Evolutionary conservation across 208 protist species (phyloP).

Genomic region (Crithidia bombi): DNA sequence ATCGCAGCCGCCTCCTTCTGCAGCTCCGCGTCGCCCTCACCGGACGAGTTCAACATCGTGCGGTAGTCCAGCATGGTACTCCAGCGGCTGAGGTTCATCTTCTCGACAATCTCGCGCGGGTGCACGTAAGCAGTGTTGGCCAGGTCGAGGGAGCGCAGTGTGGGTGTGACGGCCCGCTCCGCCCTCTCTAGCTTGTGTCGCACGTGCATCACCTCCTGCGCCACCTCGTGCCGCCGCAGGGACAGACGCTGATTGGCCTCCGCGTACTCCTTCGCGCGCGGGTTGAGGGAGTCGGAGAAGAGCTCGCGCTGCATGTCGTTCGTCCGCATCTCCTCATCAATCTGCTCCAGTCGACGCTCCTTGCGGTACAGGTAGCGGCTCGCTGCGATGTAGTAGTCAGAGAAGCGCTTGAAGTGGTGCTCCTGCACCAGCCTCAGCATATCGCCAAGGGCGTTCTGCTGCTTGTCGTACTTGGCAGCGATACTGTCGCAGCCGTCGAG

Average conservation of each 20-base stretch:
- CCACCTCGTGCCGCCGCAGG: constrained; percentile 57
- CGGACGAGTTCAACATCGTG: constrained; percentile 21
- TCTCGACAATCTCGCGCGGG: constrained; percentile 76
- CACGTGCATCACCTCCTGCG: constrained; percentile 72
- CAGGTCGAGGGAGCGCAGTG: constrained; percentile 71
- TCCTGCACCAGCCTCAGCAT: constrained; percentile 82
- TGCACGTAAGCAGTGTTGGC: constrained; percentile 75
- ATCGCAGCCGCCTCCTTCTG: constrained; percentile 25
- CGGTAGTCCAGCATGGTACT: constrained; percentile 81
- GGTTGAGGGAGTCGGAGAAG: constrained; percentile 67
- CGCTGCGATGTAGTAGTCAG: constrained; percentile 88
- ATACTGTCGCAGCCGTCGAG: constrained; percentile 90
- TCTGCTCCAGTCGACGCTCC: constrained; percentile 63
- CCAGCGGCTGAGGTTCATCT: constrained; percentile 86
- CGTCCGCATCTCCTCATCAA: constrained; percentile 72
- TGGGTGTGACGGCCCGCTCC: constrained; percentile 75
- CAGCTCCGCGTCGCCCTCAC: constrained; percentile 7
- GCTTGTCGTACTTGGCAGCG: constrained; percentile 84
- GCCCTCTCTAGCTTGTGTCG: constrained; percentile 68
- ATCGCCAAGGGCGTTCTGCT: constrained; percentile 80
- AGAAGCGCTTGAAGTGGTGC: constrained; percentile 89
- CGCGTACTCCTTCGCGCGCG: constrained; percentile 76
- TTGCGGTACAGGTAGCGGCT: constrained; percentile 90
- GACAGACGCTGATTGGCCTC: constrained; percentile 66
- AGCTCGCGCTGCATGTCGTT: constrained; percentile 86